Evolutionary conservation across 2,329 filamentous ascomycete genomes (phyloP).

Genomic region (Neofusicoccum parvum): DNA sequence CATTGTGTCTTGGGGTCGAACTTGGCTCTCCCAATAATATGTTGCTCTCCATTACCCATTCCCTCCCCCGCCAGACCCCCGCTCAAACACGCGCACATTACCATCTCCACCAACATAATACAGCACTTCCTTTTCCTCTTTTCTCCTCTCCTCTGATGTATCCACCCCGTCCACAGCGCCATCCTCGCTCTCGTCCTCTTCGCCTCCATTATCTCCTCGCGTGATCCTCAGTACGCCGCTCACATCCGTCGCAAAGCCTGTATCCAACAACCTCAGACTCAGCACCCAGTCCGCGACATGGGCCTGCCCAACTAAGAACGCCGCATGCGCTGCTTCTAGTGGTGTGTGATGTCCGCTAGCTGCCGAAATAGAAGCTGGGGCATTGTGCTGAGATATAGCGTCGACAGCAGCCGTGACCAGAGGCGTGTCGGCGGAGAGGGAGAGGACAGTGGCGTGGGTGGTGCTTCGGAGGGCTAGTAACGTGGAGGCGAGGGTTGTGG

Average conservation of each 20-base stretch:
- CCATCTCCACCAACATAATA: slow-evolving; percentile 83
- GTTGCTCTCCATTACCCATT: not conserved
- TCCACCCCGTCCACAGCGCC: slow-evolving; percentile 28
- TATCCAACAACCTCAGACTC: slow-evolving; percentile 76
- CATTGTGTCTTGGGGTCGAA: no score
- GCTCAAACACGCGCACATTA: slow-evolving; percentile 78
- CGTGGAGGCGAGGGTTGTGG: slow-evolving; percentile 29
- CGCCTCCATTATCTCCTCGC: slow-evolving; percentile 52
- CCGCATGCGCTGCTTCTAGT: slow-evolving; percentile 70
- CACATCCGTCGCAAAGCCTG: slow-evolving; percentile 85
- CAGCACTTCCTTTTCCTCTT: slow-evolving; percentile 68
- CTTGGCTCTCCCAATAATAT: no score
- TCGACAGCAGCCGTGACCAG: slow-evolving; percentile 58
- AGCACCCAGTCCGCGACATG: slow-evolving; percentile 74
- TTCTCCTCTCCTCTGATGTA: slow-evolving; percentile 23
- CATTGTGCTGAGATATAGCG: slow-evolving; percentile 28
- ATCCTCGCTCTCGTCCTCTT: slow-evolving; percentile 38
- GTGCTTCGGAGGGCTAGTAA: slow-evolving; percentile 48
- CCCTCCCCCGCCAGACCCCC: slow-evolving; percentile 57
- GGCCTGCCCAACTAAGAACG: slow-evolving; percentile 71
- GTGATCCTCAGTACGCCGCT: slow-evolving; percentile 84
- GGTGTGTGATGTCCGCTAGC: slow-evolving; percentile 52
- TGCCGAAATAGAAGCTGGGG: not conserved
- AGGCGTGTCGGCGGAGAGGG: slow-evolving; percentile 72
- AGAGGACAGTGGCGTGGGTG: slow-evolving; percentile 67